A percentile compares a stretch with the other conserved stretches of the same genome.
phyloP scores from a whole-genome alignment of 192 early-diverging fungal genomes.

The Coemansia asiatica region DNA sequence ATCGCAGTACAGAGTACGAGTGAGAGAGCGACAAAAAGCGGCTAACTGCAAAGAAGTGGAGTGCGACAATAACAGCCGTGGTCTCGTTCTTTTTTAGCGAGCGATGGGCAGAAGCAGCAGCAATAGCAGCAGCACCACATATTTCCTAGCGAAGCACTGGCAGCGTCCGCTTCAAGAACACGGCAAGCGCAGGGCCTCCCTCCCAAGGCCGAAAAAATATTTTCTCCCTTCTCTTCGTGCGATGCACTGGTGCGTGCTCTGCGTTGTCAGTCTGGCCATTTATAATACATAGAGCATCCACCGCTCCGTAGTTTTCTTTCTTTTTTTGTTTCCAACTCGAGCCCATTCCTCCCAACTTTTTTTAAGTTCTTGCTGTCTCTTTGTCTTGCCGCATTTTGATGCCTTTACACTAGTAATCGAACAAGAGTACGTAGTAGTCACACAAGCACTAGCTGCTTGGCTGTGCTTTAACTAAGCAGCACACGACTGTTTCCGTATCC shows the following conservation, averaged over 20 bases:
- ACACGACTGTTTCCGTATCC: conserved; percentile 6
- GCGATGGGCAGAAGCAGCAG: conserved; percentile 2
- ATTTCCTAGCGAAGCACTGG: background rate
- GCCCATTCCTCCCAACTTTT: background rate
- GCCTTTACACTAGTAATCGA: background rate
- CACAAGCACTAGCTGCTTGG: background rate
- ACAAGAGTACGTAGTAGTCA: background rate
- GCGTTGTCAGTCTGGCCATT: conserved; percentile 14
- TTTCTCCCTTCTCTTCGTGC: conserved; percentile 9
- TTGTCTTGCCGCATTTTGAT: background rate
- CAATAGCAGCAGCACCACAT: conserved; percentile 1
- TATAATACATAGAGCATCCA: conserved; percentile 18
- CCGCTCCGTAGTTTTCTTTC: conserved; percentile 10
- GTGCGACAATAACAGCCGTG: conserved; percentile 28
- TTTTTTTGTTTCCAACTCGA: conserved; percentile 8
- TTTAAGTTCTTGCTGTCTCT: conserved; percentile 7
- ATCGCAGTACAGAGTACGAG: conserved; percentile 9
- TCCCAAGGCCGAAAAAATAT: conserved; percentile 10
- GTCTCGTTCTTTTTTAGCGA: conserved; percentile 8
- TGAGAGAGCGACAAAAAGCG: conserved; percentile 18
- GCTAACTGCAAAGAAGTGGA: conserved; percentile 18
- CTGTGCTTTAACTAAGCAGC: conserved; percentile 2
- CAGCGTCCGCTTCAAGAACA: background rate
- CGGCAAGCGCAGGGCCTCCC: background rate
- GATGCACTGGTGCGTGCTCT: conserved; percentile 8